Percentiles rank a stretch among this genome's conserved stretches.
These are phyloP conservation scores for Russula dissimulans DNA, from an alignment of 768 basidiomycete genomes.

Conservation along the genomic window DNA sequence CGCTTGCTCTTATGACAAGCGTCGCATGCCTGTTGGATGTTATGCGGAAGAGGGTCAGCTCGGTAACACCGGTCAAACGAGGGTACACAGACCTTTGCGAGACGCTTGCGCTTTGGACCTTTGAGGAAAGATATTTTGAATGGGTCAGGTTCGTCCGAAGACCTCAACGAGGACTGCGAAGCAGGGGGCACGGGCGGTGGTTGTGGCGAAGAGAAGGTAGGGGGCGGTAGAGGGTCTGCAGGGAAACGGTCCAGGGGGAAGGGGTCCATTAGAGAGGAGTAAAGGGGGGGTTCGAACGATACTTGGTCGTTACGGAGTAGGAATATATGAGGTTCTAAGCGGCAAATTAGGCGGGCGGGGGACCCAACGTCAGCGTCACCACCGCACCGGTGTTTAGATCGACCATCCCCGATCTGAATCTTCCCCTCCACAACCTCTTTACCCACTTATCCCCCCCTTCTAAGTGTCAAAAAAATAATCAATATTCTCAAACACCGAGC, in stretches of 20 bases:
- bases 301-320: slow-evolving; percentile 8
- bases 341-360: slow-evolving; percentile 13
- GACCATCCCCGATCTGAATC: slow-evolving; percentile 4
- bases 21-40: slow-evolving; percentile 50
- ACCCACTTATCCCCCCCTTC: background rate
- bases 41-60: background rate
- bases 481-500: background rate
- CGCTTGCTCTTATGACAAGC: slow-evolving; percentile 82
- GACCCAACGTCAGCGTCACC: slow-evolving; percentile 6
- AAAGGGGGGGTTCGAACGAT: background rate
- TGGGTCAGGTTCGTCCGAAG: slow-evolving; percentile 25
- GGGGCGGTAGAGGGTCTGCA: background rate
- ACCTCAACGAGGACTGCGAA: slow-evolving; percentile 8
- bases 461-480: background rate
- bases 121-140: slow-evolving; percentile 38
- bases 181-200: background rate
- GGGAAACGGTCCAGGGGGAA: slow-evolving; percentile 6
- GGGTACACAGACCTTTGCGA: slow-evolving; percentile 35
- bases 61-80: background rate
- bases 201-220: background rate
- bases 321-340: slow-evolving; percentile 14
- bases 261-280: slow-evolving; percentile 2
- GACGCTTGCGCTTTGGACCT: slow-evolving; percentile 44
- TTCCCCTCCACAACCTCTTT: background rate
- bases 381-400: slow-evolving; percentile 2